Base-by-base conservation (phyloP, 2,329 filamentous ascomycete genomes). In the Apiospora phragmitis region DNA sequence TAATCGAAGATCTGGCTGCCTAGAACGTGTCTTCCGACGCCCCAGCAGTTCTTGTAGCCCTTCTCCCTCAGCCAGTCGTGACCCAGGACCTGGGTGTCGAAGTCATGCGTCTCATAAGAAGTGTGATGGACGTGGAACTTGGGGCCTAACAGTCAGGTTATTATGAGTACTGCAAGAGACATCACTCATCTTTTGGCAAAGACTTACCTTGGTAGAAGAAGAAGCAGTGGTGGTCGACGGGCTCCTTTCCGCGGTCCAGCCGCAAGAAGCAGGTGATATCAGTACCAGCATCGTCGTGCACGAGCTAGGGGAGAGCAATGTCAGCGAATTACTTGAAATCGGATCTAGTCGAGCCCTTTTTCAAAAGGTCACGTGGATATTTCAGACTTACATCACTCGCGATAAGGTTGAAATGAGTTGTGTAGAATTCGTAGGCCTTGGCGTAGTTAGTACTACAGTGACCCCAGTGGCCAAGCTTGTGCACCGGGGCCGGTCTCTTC, bases 1-100 rank as follows among this genome's bases (percentile, higher is more conserved):
- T 92, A 93, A 76, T 93, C 91, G 74, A 93, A 94, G 68, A 93
- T 89, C 80, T 93, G 91, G 73, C 86, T 89, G 4, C 91, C 91
- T 75, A 93, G 84, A 29, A 93, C 86, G 81, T 93, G 91, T 68
- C 92, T 81, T 0, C 92, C 92, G 0, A 94, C 88, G 1, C 92
- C 92, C 92, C 92, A 94, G 72, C 90, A 90, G 74, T 85, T 87
- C 75, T 85, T 85, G 77, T 92, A 92, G 1, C 88, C 88, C 78
- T 90, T 88, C 72, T 88, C 81, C 1, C 83, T 83, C 72, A 94
- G 81, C 89, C 90, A 93, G 75, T 92, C 87, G 80, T 94, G 92
- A 1, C 92, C 92, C 3, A 93, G 82, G 42, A 89, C 84, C 82
- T 93, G 91, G 5, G 89, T 88, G 77, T 94, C 91, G 75, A 91